Conservation (phyloP, 2,329 filamentous ascomycete species). For the Diaporthe sp. region DNA sequence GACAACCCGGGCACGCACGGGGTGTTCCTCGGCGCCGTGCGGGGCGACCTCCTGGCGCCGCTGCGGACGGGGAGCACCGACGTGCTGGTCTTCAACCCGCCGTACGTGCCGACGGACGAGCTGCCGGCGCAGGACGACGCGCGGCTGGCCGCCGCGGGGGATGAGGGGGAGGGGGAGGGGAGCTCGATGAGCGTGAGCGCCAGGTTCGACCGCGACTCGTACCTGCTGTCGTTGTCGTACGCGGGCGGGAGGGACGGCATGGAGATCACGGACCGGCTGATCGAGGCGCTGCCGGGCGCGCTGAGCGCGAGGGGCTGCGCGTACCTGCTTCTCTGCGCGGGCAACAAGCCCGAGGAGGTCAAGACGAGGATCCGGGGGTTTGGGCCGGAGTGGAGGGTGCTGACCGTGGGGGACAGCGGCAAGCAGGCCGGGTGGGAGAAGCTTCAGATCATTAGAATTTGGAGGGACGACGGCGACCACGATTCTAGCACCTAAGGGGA, state of each 20-base stretch:
- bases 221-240: slow-evolving; percentile 87
- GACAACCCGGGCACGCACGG: slow-evolving; percentile 53
- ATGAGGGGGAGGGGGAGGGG: slow-evolving; percentile 44
- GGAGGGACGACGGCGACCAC: slow-evolving; percentile 63
- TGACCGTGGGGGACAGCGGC: slow-evolving; percentile 85
- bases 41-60: slow-evolving; percentile 76
- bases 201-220: slow-evolving; percentile 82
- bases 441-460: slow-evolving; percentile 88
- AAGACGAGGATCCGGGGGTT: slow-evolving; percentile 71
- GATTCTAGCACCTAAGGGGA: not conserved
- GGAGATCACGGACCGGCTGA: slow-evolving; percentile 87
- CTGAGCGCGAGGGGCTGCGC: slow-evolving; percentile 80
- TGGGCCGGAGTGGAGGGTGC: slow-evolving; percentile 73
- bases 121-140: slow-evolving; percentile 68
- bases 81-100: slow-evolving; percentile 94
- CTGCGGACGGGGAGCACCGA: slow-evolving; percentile 75
- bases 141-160: slow-evolving; percentile 42
- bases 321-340: slow-evolving; percentile 89
- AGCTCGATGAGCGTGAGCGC: slow-evolving; percentile 45
- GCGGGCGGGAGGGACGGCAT: slow-evolving; percentile 92
- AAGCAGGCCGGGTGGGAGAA: slow-evolving; percentile 95
- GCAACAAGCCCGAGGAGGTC: slow-evolving; percentile 86
- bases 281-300: slow-evolving; percentile 75
- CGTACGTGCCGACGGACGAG: slow-evolving; percentile 89
- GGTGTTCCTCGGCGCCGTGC: slow-evolving; percentile 74